Evolutionary conservation across 805 yeast species (phyloP).

Genomic region (Ogataea corticis): DNA sequence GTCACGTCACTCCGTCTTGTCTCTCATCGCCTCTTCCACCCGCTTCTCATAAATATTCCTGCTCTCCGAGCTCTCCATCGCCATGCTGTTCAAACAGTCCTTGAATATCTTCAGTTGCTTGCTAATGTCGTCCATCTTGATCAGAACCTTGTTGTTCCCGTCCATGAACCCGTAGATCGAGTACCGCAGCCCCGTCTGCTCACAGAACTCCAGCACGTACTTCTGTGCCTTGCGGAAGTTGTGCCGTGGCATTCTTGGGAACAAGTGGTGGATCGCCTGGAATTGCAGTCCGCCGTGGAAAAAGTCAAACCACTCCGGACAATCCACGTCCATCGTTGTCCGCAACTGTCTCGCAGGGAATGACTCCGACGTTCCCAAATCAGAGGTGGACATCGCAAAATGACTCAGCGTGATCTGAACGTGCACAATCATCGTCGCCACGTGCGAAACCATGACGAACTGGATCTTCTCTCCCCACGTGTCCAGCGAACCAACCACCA

Average conservation of each 20-base stretch:
- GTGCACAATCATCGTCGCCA: slow-evolving; percentile 88
- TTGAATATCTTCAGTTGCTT: slow-evolving; percentile 74
- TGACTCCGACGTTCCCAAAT: slow-evolving; percentile 76
- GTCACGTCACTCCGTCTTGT: not conserved
- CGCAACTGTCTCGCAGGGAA: slow-evolving; percentile 79
- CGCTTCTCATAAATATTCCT: slow-evolving; percentile 33
- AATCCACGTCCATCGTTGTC: slow-evolving; percentile 93
- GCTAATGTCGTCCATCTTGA: slow-evolving; percentile 70
- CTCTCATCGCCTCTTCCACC: slow-evolving; percentile 20
- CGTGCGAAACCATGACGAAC: slow-evolving; percentile 71
- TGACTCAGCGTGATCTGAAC: slow-evolving; percentile 89
- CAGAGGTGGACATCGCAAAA: slow-evolving; percentile 92
- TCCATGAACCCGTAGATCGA: slow-evolving; percentile 80
- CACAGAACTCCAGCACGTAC: slow-evolving; percentile 70
- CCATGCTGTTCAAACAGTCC: slow-evolving; percentile 69
- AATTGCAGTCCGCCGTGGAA: slow-evolving; percentile 92
- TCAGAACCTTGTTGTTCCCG: slow-evolving; percentile 73
- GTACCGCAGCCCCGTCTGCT: slow-evolving; percentile 73
- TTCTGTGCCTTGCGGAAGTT: slow-evolving; percentile 77
- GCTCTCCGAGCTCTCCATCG: slow-evolving; percentile 44
- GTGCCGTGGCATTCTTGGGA: slow-evolving; percentile 88
- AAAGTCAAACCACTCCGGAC: slow-evolving; percentile 90
- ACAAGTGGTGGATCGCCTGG: slow-evolving; percentile 87
- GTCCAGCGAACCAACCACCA: slow-evolving; percentile 54
- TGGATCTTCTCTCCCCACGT: slow-evolving; percentile 53